Evolutionary conservation across 2,329 filamentous ascomycete species (phyloP).

Genomic region (Teratosphaeria zuluensis): DNA sequence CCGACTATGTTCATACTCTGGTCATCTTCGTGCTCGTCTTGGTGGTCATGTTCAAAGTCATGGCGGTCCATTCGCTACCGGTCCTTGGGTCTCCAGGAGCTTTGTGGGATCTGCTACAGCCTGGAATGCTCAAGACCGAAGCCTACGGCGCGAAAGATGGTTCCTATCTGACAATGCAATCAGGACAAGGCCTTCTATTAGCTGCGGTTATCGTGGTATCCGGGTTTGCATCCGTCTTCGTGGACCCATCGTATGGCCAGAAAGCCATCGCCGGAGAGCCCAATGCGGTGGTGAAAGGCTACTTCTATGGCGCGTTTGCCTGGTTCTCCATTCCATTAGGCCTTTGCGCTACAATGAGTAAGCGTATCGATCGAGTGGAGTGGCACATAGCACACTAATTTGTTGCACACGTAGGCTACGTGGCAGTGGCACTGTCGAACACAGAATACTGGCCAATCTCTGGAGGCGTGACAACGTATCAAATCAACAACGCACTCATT

Average conservation of each 20-base stretch:
- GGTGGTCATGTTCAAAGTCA: conserved; percentile 13
- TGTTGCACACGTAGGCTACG: conserved; percentile 5
- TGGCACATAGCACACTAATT: neutral
- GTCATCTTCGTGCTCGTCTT: conserved; percentile 17
- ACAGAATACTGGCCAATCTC: neutral
- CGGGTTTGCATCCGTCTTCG: neutral
- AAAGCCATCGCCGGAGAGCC: conserved; percentile 17
- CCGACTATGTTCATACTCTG: conserved; percentile 18
- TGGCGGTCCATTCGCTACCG: neutral
- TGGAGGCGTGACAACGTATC: neutral
- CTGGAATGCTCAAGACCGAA: conserved; percentile 8
- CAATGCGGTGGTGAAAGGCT: conserved; percentile 12
- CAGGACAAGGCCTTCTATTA: conserved; percentile 14
- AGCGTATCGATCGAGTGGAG: neutral
- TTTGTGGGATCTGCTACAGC: neutral
- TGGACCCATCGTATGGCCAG: conserved; percentile 5
- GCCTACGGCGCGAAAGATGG: conserved; percentile 16
- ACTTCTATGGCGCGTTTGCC: conserved; percentile 13
- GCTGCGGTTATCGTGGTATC: conserved; percentile 13
- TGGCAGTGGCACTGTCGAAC: conserved; percentile 11
- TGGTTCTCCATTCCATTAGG: conserved; percentile 21
- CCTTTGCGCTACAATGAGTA: conserved; percentile 1
- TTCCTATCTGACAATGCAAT: conserved; percentile 15
- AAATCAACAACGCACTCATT: neutral
- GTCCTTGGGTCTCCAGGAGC: neutral